Evolutionary conservation across 805 yeast species (phyloP), one percentile per base, ranked within the genome.

Genomic region (Barnettozyma pratensis): DNA sequence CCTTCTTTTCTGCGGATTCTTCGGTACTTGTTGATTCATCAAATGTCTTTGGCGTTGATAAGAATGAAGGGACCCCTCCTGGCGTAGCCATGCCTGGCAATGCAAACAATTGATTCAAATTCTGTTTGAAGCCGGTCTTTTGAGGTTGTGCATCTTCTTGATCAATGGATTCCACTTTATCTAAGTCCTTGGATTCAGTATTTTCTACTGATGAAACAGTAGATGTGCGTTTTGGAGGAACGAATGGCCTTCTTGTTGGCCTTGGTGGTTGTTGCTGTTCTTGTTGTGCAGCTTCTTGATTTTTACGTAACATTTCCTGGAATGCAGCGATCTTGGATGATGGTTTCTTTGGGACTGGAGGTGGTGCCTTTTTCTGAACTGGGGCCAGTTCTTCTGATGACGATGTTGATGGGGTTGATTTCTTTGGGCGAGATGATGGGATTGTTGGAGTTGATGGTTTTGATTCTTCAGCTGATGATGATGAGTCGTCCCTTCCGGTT

Each of bases 251-350:
- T 30, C 37, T 43, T 12, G 39, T 41, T 34, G 43, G 42, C 26
- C 47, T 34, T 30, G 47, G 58, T 44, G 63, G 64, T 7, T 42
- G 31, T 37, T 63, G 63, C 31, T 70, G 70, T 45, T 74, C 67
- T 74, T 77, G 73, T 47, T 14, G 28, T 27, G 49, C 57, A 25
- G 77, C 80, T 55, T 81, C 87, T 58, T 77, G 82, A 52, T 73
- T 75, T 51, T 73, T 71, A 44, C 77, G 77, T 47, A 86, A 70
- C 85, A 84, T 80, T 58, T 84, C 85, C 60, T 86, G 95, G 63
- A 86, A 86, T 0, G 90, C 90, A 1, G 91, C 90, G 51, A 86
- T 86, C 53, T 75, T 84, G 1, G 89, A 81, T 0, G 92, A 85
- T 14, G 88, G 81, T 56, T 86, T 86, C 58, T 85, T 85, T 4